Conservation (phyloP, 257 asterid genomes). For the Cruciata laevipes region DNA sequence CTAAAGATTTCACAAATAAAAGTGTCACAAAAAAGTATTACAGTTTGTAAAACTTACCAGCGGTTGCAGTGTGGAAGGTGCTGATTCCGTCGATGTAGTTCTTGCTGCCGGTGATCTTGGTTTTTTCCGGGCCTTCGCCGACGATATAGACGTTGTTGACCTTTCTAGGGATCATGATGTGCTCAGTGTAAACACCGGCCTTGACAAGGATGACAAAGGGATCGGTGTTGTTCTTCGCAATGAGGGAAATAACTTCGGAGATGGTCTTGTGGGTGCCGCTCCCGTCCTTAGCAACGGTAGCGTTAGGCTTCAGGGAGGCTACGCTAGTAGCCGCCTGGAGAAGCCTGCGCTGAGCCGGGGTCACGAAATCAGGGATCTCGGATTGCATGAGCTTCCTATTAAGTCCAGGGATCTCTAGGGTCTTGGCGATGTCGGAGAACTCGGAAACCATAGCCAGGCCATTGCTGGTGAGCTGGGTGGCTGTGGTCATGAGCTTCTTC, state of each 20-base stretch:
- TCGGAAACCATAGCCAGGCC: conserved; percentile 48
- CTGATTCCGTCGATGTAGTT: conserved; percentile 18
- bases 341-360: conserved; percentile 10
- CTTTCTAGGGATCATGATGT: conserved; percentile 16
- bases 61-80: conserved; percentile 34
- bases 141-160: conserved; percentile 21
- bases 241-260: conserved; percentile 11
- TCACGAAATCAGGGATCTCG: conserved; percentile 11
- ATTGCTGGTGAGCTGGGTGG: conserved; percentile 51
- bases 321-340: conserved; percentile 13
- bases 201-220: conserved; percentile 27
- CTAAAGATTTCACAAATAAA: not conserved
- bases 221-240: conserved; percentile 13
- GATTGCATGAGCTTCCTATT: conserved; percentile 24
- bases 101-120: conserved; percentile 35
- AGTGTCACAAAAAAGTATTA: not conserved
- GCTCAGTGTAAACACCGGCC: conserved; percentile 33
- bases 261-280: conserved; percentile 27
- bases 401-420: conserved; percentile 15
- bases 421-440: conserved; percentile 17
- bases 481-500: conserved; percentile 35
- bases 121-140: conserved; percentile 36
- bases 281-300: conserved; percentile 49
- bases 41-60: conserved; percentile 24
- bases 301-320: conserved; percentile 13